Evolutionary conservation across 225 moss, liverwort and hornwort genomes (phyloP).

Genomic region (Asterella californica): DNA sequence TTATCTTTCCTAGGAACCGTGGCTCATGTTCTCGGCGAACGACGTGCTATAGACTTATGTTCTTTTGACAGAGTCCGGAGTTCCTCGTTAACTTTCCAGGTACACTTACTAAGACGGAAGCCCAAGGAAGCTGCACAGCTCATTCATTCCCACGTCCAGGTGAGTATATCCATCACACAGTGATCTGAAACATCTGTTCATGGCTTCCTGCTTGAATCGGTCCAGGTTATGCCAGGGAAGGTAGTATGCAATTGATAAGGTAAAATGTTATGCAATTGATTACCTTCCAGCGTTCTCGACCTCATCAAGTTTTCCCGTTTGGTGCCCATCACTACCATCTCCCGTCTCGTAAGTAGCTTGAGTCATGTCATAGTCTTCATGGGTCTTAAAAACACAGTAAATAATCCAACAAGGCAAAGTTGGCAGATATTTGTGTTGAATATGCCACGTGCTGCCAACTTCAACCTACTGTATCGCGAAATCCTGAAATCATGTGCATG

Average conservation of each 20-base stretch:
- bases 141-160: constrained; percentile 37
- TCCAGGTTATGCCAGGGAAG: not conserved
- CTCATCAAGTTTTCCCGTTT: not conserved
- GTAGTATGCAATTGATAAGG: not conserved
- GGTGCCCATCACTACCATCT: not conserved
- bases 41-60: not conserved
- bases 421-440: not conserved
- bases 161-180: not conserved
- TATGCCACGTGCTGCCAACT: not conserved
- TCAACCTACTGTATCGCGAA: not conserved
- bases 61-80: not conserved
- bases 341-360: not conserved
- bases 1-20: not conserved
- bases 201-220: not conserved
- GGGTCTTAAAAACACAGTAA: not conserved
- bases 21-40: not conserved
- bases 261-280: too few species aligned
- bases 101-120: constrained; percentile 31
- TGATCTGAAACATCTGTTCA: not conserved
- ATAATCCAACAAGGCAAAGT: not conserved
- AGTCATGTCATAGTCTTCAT: not conserved
- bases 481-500: not conserved
- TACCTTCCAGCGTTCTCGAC: not conserved
- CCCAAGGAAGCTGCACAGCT: constrained; percentile 43
- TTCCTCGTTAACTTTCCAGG: constrained; percentile 20